A percentile compares a stretch with the other conserved stretches of the same genome.
phyloP scores from a whole-genome alignment of 176 grass and related monocot species.

The Areca catechu region DNA sequence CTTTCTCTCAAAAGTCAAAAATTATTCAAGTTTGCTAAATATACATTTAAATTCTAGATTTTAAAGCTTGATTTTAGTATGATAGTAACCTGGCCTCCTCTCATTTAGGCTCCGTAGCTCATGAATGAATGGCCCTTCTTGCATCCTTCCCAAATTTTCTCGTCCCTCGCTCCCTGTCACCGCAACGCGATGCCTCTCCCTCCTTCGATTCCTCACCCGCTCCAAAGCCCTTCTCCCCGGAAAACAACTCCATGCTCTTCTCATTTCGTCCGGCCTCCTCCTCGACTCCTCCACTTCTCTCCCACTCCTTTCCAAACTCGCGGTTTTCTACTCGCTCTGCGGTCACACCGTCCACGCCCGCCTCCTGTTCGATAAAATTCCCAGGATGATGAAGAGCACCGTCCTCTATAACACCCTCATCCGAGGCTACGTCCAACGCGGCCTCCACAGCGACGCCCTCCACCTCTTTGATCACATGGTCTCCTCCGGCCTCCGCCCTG shows the following conservation, averaged over 20 bases:
- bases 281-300: not conserved
- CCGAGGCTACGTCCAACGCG: constrained; percentile 31
- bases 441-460: constrained; percentile 28
- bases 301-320: constrained; percentile 14
- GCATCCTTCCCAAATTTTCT: not conserved
- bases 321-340: not conserved
- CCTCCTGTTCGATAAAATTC: constrained; percentile 42
- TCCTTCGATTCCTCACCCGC: constrained; percentile 30
- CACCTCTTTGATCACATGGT: constrained; percentile 34
- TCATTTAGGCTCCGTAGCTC: too few relatives aligned
- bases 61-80: too few relatives aligned
- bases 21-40: too few relatives aligned
- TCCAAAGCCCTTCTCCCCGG: constrained; percentile 11
- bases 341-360: constrained; percentile 23
- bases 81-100: too few relatives aligned
- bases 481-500: constrained; percentile 22
- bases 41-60: too few relatives aligned
- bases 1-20: too few relatives aligned
- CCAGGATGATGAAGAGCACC: constrained; percentile 3
- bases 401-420: constrained; percentile 41
- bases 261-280: constrained; percentile 40
- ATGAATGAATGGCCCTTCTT: too few relatives aligned
- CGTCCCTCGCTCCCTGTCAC: not conserved
- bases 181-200: constrained; percentile 30
- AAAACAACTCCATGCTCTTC: constrained; percentile 34